Base-by-base conservation (phyloP, 176 grass and related monocot species). In the Aegilops sharonensis region DNA sequence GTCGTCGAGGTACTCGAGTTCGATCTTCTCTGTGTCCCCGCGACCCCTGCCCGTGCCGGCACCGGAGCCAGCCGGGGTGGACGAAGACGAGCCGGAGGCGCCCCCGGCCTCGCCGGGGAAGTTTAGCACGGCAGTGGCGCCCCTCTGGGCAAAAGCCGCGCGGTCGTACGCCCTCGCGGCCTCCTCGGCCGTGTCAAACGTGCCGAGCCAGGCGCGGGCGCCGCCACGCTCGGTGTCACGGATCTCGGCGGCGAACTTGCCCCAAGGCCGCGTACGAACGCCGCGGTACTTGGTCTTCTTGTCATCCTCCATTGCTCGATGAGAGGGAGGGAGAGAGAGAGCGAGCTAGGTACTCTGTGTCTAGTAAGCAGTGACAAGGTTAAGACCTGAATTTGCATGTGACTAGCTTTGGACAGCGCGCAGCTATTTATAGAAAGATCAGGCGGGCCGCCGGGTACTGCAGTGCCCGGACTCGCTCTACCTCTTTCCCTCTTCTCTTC, bases 221-320 rank as follows among this genome's bases (percentile, higher is more conserved):
- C 88, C 81, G 43, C 85, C 88, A 45, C 86, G 82, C 64, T 89
- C 87, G 7, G 90, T 76, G 79, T 95, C 93, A 21, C 93, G 90
- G 59, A 95, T 95, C 88, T 95, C 90, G 18, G 88, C 93, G 1
- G 90, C 88, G 47, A 86, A 95, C 83, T 92, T 89, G 31, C 93
- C 93, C 90, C 90, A 95, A 9, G 88, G 90, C 5, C 93, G 52
- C 83, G 74, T 90, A 73, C 93, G 52, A 4, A 94, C 93, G 15
- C 93, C 93, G 54, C 93, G 85, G 79, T 95, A 95, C 67, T 89
- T 84, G 87, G 75, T 70, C 15, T 47, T 74, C 64, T 69, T 62
- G 52, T 23, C 72, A 6, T 8, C 56, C 76, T 72, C 82, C 87
- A 89, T 89, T 67, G 31, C 23, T 24, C 3, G 25, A 42, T 18